Base-by-base conservation (phyloP, 345 rosid genomes). In the Citrus unshiu region DNA sequence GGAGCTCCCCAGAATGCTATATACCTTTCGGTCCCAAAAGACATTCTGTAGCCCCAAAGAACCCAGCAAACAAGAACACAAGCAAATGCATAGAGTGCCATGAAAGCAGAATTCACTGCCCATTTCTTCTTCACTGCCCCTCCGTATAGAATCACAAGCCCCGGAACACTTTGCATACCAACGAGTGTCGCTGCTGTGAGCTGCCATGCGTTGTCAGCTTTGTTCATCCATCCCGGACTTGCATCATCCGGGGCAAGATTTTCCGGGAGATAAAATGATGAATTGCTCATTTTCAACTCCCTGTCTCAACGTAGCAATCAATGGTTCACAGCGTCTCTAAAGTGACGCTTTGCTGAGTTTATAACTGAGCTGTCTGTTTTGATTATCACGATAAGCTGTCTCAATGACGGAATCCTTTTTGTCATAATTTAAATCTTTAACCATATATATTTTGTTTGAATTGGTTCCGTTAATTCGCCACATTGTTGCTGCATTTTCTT, bases 51-150 rank as follows among this genome's bases (percentile, higher is more conserved):
- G 7, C 84, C 88, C 88, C 88, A 85, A 0, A 43, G 7, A 58
- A 83, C 88, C 88, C 88, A 83, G 71, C 86, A 85, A 73, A 85
- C 68, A 65, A 83, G 80, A 27, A 85, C 88, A 68, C 84, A 78
- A 12, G 86, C 86, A 58, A 85, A 85, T 7, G 86, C 85, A 65
- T 85, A 83, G 39, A 83, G 78, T 2, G 78, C 83, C 88, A 85
- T 85, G 84, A 85, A 81, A 4, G 88, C 88, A 4, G 88, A 85
- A 57, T 85, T 83, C 70, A 85, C 84, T 0, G 84, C 86, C 88
- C 88, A 85, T 62, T 85, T 85, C 81, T 83, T 85, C 82, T 85
- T 85, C 73, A 83, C 88, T 19, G 61, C 88, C 9, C 88, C 88
- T 5, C 86, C 84, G 22, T 85, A 85, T 10, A 85, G 83, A 65